Evolutionary conservation across 2,329 filamentous ascomycete genomes (phyloP), one percentile per base, ranked within the genome.

Genomic region (Cadophora sp.): DNA sequence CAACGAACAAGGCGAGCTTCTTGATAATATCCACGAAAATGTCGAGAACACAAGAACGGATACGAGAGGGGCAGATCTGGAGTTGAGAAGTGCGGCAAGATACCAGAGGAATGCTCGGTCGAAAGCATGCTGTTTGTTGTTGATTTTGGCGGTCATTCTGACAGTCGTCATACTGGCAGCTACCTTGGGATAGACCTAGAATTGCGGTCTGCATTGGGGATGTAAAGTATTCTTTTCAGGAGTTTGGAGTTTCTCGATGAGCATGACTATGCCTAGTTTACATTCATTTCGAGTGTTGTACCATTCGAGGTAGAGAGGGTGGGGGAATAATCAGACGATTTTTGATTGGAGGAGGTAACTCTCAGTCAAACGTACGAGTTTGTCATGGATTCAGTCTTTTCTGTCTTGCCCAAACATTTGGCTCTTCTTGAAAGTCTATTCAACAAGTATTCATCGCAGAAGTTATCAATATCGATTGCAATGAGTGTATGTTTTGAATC

Each of bases 81-180:
- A 99, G 81, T 84, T 97, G 73, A 87, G 92, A 70, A 91, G 91
- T 74, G 96, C 96, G 20, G 93, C 91, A 70, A 85, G 93, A 74
- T 96, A 98, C 80, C 96, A 99, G 83, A 97, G 94, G 85, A 94
- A 93, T 69, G 96, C 96, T 33, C 87, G 96, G 71, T 96, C 93
- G 81, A 97, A 97, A 84, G 92, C 93, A 48, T 99, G 95, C 79
- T 97, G 94, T 78, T 81, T 99, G 77, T 80, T 99, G 75, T 80
- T 99, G 60, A 95, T 99, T 68, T 79, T 99, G 76, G 90, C 91
- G 1, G 87, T 99, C 58, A 96, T 99, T 67, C 79, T 98, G 75
- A 91, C 93, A 3, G 93, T 99, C 73, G 90, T 99, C 53, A 84
- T 99, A 67, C 81, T 99, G 73, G 96, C 96, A 16, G 91, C 95